Base-by-base conservation (phyloP, 768 basidiomycete species). In the Amanita pallidorosea region DNA sequence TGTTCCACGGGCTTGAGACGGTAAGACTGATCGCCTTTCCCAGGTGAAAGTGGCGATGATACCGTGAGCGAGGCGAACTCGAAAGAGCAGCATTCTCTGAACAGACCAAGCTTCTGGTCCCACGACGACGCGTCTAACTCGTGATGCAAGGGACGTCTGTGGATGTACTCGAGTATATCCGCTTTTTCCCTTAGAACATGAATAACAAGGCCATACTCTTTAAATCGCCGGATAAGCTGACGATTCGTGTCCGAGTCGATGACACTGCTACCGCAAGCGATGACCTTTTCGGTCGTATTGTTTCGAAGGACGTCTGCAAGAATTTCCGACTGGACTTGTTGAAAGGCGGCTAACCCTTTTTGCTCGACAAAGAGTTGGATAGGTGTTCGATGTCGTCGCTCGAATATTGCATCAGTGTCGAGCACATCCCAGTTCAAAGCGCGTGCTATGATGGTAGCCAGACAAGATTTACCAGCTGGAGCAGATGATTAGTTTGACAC, bases 201-300 rank as follows among this genome's bases (percentile, higher is more conserved):
- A n/a, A 89, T 79, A 31, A 90, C 82, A 8, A 76, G 74, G 4
- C 81, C 80, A 15, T 67, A 63, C 18, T 62, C 66, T 36, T 69
- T 67, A 60, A 80, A 85, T 18, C 64, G 59, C 57, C 73, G 65
- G 37, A 90, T 70, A 0, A 80, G 58, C 5, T 76, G 68, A 11
- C 86, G 70, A n/a, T 84, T 82, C 22, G 66, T 70, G 2, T 79
- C 73, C 0, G 75, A 79, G 62, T 90, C 88, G 36, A 88, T 82
- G 46, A 88, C 73, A 2, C 88, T 85, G 2, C 87, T 85, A 1
- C 88, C 86, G 23, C 87, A 78, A 49, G 81, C 83, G 58, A 90
- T 74, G 49, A 88, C 69, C 63, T 81, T 77, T 15, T 67, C 66
- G 7, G 71, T 72, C n/a, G 70, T 71, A 15, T 68, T 62, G 46